These are phyloP conservation scores for Sorghum bicolor DNA, from an alignment of 176 grass and related monocot species.

Conservation along the genomic window Sorghum_bicolor_NCBIv3 NC_012879.2:59941501-59942000, in stretches of 20 bases:
- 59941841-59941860: background rate
- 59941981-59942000: background rate
- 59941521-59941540: background rate
- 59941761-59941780: background rate
- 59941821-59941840: background rate
- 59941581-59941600: slow-evolving; percentile 55
- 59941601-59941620: slow-evolving; percentile 48
- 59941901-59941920: background rate
- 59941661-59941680: background rate
- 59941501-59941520: background rate
- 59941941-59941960: background rate
- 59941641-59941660: slow-evolving; percentile 27
- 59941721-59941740: background rate
- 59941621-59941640: slow-evolving; percentile 34
- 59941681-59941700: background rate
- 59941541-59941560: slow-evolving; percentile 20
- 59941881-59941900: slow-evolving; percentile 15
- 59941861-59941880: background rate
- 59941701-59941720: background rate
- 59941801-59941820: background rate
- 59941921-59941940: background rate
- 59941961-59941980: background rate
- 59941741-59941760: background rate
- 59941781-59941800: background rate
- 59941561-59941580: slow-evolving; percentile 53